phyloP scores from a whole-genome alignment of 2,329 filamentous ascomycete species.

The Nemania sp. region DNA sequence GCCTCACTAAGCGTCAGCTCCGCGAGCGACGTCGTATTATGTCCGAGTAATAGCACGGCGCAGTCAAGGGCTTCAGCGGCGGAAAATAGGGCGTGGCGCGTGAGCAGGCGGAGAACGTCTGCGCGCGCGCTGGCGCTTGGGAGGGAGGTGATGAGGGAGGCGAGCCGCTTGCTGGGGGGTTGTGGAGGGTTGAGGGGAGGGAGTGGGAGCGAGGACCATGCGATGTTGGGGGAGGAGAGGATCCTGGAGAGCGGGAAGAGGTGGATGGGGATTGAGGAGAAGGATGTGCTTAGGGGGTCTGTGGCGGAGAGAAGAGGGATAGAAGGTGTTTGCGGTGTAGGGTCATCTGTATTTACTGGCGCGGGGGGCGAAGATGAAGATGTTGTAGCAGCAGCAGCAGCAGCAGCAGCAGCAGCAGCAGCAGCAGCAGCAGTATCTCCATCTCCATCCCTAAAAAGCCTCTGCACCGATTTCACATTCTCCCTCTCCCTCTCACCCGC shows the following conservation, averaged over 20 bases:
- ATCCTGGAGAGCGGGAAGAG: conserved; percentile 60
- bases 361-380: neutral
- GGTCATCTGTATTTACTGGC: neutral
- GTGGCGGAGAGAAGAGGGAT: neutral
- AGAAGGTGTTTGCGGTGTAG: neutral
- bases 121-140: conserved; percentile 74
- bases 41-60: conserved; percentile 76
- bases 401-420: no score
- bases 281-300: conserved; percentile 46
- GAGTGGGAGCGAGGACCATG: conserved; percentile 53
- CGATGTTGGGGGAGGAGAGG: conserved; percentile 43
- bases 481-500: neutral
- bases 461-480: no score
- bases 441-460: no score
- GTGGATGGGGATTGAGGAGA: conserved; percentile 68
- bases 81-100: conserved; percentile 70
- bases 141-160: conserved; percentile 60
- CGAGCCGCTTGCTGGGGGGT: conserved; percentile 44
- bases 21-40: conserved; percentile 85
- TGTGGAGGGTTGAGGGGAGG: neutral
- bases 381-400: no score
- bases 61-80: conserved; percentile 63
- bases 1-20: conserved; percentile 84
- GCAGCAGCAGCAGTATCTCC: no score
- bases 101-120: conserved; percentile 73